Evolutionary conservation across 257 asterid species (phyloP), one percentile per base, ranked within the genome.

Genomic region (Capsicum rhomboideum): DNA sequence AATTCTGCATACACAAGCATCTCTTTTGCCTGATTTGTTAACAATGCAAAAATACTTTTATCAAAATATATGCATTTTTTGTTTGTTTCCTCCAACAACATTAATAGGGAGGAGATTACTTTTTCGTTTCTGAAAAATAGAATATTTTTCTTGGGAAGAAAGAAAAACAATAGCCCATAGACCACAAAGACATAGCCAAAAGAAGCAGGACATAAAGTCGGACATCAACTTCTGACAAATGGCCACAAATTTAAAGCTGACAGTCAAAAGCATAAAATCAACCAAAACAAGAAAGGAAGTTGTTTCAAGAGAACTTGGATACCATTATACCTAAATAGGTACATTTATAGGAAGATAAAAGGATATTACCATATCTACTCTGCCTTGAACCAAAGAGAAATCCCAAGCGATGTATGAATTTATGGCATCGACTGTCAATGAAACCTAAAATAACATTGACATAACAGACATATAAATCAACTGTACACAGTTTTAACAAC

Each of bases 351-450:
- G 13, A 83, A 79, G 88, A 67, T 71, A 74, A 64, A 61, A 83
- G 91, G 86, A 87, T 83, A 79, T 83, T 93, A 97, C 98, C 98
- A 88, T 59, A 91, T 83, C 95, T 90, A 93, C 83, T 87, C 93
- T 95, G 84, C 99, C 98, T 90, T 93, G 98, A 79, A 91, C 93
- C 92, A 97, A 87, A n/a, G 98, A 88, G 87, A 97, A 97, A 89
- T 97, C 99, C 98, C 99, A 97, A 81, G 97, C 99, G 88, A 97
- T 91, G 88, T 93, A 97, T 44, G 99, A 93, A 87, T 97, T 95
- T 83, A 91, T 44, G 26, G 98, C 92, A 81, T 95, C 98, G 85
- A 91, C 98, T 17, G 89, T 85, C 83, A 97, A 77, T 67, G 93
- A 83, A 84, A 97, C 97, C 99, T 93, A 83, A 34, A 85, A 86